These are phyloP conservation scores for Cercospora sp. DNA, from an alignment of 2,329 filamentous ascomycete genomes.

Conservation along the genomic window DNA sequence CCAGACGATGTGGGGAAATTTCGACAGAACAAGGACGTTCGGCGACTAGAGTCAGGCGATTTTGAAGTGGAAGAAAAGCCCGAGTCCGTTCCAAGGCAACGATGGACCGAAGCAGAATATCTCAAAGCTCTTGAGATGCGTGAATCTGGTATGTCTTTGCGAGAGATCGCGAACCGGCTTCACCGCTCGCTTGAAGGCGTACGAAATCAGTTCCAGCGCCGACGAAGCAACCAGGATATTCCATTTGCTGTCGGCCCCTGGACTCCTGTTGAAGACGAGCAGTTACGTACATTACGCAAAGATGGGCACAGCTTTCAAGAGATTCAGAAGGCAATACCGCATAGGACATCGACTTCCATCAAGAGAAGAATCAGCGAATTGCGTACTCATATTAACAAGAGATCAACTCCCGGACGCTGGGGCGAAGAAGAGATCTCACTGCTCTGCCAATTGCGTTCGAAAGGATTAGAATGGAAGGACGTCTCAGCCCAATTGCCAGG, in stretches of 20 bases:
- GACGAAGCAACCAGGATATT: neutral
- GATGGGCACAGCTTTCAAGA: neutral
- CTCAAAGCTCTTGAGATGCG: conserved; percentile 1
- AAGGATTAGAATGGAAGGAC: neutral
- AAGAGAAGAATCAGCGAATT: neutral
- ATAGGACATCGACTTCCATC: neutral
- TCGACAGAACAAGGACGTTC: neutral
- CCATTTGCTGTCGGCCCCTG: neutral
- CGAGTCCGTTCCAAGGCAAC: neutral
- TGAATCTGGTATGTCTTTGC: neutral
- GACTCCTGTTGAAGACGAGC: neutral
- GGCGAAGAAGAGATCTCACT: neutral
- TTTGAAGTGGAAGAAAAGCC: neutral
- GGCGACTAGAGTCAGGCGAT: neutral
- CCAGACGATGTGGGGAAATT: conserved; percentile 4
- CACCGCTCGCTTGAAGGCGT: neutral
- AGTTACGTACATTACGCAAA: neutral
- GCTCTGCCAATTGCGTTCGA: neutral
- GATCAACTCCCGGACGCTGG: neutral
- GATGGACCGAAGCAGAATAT: neutral
- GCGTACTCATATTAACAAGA: neutral
- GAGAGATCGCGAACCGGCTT: neutral
- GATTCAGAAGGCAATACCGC: neutral
- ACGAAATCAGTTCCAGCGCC: neutral
- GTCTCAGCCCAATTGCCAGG: neutral